Evolutionary conservation across 2,329 filamentous ascomycete genomes (phyloP), one percentile per base, ranked within the genome.

Genomic region (Chaetomium sp.): DNA sequence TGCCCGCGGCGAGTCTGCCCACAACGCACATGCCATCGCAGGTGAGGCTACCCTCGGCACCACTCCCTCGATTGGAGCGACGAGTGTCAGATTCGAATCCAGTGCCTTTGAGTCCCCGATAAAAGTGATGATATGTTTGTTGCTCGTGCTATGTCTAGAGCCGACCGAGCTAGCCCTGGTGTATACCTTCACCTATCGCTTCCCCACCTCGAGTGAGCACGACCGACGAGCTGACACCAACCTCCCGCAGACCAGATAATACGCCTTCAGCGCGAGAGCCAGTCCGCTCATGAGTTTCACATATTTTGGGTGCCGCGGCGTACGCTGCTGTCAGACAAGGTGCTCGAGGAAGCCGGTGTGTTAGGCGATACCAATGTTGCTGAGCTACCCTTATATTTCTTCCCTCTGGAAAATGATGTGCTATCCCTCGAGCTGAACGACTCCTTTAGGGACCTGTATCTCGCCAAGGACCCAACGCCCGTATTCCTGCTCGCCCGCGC

Each of bases 301-400:
- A 87, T 99, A 64, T 92, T 96, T 69, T 97, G 94, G 89, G 88
- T 95, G 43, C 92, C 95, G 5, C 85, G 94, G 56, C 87, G 94
- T 59, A 97, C 94, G 4, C 77, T 95, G 53, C 87, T 97, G 53
- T 94, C 90, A 63, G 91, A 97, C 69, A 86, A 91, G 68, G 81
- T 97, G 49, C 79, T 99, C 41, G 94, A 99, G 71, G 91, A 96
- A 68, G 87, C 89, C 41, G 94, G 92, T 33, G 89, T 99, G 11
- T 79, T 96, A 49, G 95, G 94, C 56, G 94, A 99, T 69, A 87
- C 91, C 59, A 96, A 84, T 66, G 87, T 97, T 62, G 81, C 86
- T 55, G 91, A 97, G 70, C 83, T 96, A 54, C 88, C 91, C 0
- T 72, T 99, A 6, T 89, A 88, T 66, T 97, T 99, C 69, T 87